Evolutionary conservation across 495 filamentous ascomycete species (phyloP).

Genomic region (Penicillium roqueforti): DNA sequence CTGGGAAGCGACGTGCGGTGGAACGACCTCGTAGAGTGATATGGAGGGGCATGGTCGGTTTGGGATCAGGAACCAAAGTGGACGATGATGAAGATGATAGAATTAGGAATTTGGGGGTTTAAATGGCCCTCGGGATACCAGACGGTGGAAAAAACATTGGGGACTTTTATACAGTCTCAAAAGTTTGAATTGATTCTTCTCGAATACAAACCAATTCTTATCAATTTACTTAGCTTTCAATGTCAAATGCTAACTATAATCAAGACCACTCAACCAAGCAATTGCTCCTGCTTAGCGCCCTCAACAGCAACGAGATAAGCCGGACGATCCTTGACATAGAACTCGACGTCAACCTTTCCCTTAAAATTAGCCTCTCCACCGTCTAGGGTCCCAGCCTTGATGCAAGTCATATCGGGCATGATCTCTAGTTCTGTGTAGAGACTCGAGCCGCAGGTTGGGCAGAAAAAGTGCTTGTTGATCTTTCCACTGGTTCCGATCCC

Average conservation of each 20-base stretch:
- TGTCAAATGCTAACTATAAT: too few species aligned
- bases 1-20: not conserved
- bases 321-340: slow-evolving; percentile 44
- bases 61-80: not conserved
- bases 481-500: slow-evolving; percentile 38
- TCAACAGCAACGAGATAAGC: slow-evolving; percentile 29
- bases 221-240: not conserved
- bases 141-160: not conserved
- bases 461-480: slow-evolving; percentile 50
- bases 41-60: not conserved
- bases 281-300: slow-evolving; percentile 44
- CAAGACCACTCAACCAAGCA: slow-evolving; percentile 14
- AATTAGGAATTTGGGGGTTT: not conserved
- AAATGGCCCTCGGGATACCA: not conserved
- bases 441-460: slow-evolving; percentile 38
- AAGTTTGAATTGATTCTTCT: not conserved
- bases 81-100: not conserved
- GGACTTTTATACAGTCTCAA: not conserved
- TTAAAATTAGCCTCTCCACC: slow-evolving; percentile 32
- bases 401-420: slow-evolving; percentile 41
- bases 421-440: slow-evolving; percentile 46
- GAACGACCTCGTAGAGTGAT: not conserved
- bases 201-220: not conserved
- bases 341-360: slow-evolving; percentile 40
- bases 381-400: slow-evolving; percentile 44